Percentiles rank a stretch among this genome's conserved stretches.
Evolutionary conservation across 23 red algal species (phyloP).

Genomic region (Rhodosorus marinus): DNA sequence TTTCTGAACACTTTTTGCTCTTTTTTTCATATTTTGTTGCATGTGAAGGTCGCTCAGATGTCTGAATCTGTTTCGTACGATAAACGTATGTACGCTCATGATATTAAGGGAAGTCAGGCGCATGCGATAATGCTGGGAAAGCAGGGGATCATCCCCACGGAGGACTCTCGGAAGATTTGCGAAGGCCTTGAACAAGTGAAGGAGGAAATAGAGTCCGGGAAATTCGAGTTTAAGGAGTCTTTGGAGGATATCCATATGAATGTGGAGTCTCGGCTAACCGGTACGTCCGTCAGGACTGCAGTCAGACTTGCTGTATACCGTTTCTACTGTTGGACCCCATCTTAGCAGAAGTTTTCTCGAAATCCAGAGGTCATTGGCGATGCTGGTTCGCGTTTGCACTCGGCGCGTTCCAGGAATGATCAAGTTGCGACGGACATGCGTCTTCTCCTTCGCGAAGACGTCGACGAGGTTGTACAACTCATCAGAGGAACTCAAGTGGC

Average conservation of each 20-base stretch:
- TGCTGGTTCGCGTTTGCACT: constrained; percentile 51
- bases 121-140: constrained; percentile 86
- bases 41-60: constrained; percentile 77
- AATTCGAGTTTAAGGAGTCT: constrained; percentile 27
- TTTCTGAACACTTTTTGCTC: neutral
- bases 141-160: constrained; percentile 58
- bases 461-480: constrained; percentile 17
- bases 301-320: no score
- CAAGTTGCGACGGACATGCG: constrained; percentile 94
- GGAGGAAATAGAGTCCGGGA: constrained; percentile 49
- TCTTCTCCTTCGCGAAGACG: constrained; percentile 82
- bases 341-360: no score
- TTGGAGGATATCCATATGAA: constrained; percentile 99
- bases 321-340: no score
- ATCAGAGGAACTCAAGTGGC: constrained; percentile 41
- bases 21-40: neutral
- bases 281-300: no score
- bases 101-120: constrained; percentile 53
- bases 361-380: constrained; percentile 55
- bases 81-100: constrained; percentile 69
- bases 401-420: constrained; percentile 80
- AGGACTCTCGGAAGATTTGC: constrained; percentile 26
- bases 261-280: constrained; percentile 70
- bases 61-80: constrained; percentile 87
- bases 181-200: constrained; percentile 37